phyloP scores from a whole-genome alignment of 2,329 filamentous ascomycete species.

The Aureobasidium lini region DNA sequence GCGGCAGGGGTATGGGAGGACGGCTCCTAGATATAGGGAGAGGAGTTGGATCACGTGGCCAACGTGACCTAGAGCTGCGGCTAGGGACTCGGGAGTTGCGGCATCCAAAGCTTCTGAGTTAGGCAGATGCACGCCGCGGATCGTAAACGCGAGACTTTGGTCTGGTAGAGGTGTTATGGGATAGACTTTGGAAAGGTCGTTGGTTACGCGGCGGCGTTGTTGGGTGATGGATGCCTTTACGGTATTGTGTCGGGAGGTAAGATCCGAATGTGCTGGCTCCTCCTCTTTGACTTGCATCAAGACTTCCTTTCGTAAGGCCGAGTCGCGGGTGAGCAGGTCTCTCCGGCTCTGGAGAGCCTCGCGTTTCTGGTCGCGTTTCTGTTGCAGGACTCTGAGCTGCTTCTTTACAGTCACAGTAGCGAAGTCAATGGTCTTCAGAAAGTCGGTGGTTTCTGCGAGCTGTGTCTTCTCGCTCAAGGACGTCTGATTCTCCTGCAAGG shows the following conservation, averaged over 20 bases:
- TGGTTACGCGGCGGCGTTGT: conserved; percentile 82
- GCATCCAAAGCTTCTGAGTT: conserved; percentile 68
- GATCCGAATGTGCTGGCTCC: conserved; percentile 41
- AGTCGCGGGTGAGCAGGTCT: conserved; percentile 60
- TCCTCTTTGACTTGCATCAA: conserved; percentile 34
- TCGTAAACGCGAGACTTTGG: conserved; percentile 70
- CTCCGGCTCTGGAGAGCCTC: conserved; percentile 58
- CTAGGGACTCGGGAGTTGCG: conserved; percentile 59
- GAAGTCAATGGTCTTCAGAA: conserved; percentile 37
- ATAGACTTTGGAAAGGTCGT: conserved; percentile 72
- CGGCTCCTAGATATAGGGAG: conserved; percentile 71
- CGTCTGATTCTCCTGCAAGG: conserved; percentile 33
- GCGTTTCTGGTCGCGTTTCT: conserved; percentile 59
- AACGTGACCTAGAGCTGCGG: conserved; percentile 74
- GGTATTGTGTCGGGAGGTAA: conserved; percentile 28
- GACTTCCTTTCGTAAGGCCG: conserved; percentile 40
- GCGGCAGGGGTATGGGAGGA: conserved; percentile 72
- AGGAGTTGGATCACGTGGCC: conserved; percentile 68
- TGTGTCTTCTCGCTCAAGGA: conserved; percentile 29
- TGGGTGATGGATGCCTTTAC: conserved; percentile 63
- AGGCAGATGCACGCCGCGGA: conserved; percentile 68
- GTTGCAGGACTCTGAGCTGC: conserved; percentile 54
- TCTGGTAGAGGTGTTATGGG: conserved; percentile 63
- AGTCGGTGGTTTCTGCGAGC: conserved; percentile 37
- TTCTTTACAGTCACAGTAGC: conserved; percentile 58